Base-by-base conservation (phyloP, 495 filamentous ascomycete species). In the Neurospora sp. region DNA sequence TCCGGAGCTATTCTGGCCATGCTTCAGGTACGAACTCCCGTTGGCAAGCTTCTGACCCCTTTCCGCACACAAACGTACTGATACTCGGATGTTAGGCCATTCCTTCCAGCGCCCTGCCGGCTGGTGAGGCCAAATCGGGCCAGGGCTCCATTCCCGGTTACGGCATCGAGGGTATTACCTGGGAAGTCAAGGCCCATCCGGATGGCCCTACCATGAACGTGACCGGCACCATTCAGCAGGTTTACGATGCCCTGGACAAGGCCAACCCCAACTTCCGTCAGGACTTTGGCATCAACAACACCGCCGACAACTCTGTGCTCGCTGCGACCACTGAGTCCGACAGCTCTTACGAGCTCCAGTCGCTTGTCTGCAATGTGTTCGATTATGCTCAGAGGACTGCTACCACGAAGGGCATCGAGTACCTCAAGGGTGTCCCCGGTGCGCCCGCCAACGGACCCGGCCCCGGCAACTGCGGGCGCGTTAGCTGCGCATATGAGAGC, bases 261-360 rank as follows among this genome's bases (percentile, higher is more conserved):
- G 38, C 73, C 74, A 75, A 76, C 68, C 75, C 74, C 22, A 69
- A 76, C 61, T 76, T 41, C 68, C 82, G 27, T 73, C 76, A 22
- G 75, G 74, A 39, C 79, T 77, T 9, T 44, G 75, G 18, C 72
- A 66, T 66, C 53, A 11, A 27, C 48, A 59, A 59, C 48, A 27
- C n/a, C 20, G 11, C 53, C 27, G 14, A 61, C 12, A 66, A 6
- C 27, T 35, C 53, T 66, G 53, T 66, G 27, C 27, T 66, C 53
- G 12, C 53, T 18, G 14, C 14, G 27, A 35, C 53, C 53, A 37
- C 27, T 9, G 53, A 66, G 53, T 66, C 27, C 53, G 14, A 16
- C 27, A 66, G 53, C 53, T 16, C 22, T 18, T 66, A 66, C 53
- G 53, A 66, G 27, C 22, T 66, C 31, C 11, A 66, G 27, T 31